Percentiles rank a stretch among this genome's conserved stretches.
Conservation (phyloP, 139 green algal genomes). For the Micractinium sp. region DNA sequence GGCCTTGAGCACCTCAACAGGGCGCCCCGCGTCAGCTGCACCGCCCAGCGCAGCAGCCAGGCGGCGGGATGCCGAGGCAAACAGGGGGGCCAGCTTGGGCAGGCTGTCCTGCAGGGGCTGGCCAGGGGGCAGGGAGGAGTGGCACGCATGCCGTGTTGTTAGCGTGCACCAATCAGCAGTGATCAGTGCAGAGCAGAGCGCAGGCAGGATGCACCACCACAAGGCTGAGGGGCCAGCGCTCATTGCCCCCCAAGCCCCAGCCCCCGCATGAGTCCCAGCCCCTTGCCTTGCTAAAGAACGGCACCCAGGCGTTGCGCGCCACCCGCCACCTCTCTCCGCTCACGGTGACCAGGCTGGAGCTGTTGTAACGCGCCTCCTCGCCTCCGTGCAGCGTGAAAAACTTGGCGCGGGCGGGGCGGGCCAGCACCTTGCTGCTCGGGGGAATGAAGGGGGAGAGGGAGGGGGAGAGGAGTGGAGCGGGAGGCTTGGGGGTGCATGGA, state of each 20-base stretch:
- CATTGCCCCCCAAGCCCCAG: not conserved
- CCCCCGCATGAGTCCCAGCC: too few relatives aligned
- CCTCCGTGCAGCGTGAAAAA: not conserved
- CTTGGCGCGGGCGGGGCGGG: not conserved
- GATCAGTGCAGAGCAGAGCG: too few relatives aligned
- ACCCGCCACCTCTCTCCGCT: not conserved
- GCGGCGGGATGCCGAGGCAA: constrained; percentile 44
- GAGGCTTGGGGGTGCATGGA: not conserved
- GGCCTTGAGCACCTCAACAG: constrained; percentile 54
- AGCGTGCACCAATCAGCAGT: too few relatives aligned
- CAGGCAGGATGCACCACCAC: not conserved
- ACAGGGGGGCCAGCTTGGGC: constrained; percentile 23
- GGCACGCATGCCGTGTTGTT: too few relatives aligned
- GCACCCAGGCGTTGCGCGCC: not conserved
- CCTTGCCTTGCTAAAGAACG: not conserved
- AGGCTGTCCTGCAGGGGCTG: not conserved
- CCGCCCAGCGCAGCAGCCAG: constrained; percentile 42
- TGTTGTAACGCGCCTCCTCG: not conserved
- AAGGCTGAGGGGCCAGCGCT: too few relatives aligned
- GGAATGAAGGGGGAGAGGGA: too few relatives aligned
- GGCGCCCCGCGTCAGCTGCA: constrained; percentile 23
- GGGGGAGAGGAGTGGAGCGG: too few relatives aligned
- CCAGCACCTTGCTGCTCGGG: too few relatives aligned
- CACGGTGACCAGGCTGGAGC: not conserved
- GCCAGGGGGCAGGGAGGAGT: too few relatives aligned